Evolutionary conservation across 2,329 filamentous ascomycete genomes (phyloP).

Genomic region (Verticillium klebahnii): DNA sequence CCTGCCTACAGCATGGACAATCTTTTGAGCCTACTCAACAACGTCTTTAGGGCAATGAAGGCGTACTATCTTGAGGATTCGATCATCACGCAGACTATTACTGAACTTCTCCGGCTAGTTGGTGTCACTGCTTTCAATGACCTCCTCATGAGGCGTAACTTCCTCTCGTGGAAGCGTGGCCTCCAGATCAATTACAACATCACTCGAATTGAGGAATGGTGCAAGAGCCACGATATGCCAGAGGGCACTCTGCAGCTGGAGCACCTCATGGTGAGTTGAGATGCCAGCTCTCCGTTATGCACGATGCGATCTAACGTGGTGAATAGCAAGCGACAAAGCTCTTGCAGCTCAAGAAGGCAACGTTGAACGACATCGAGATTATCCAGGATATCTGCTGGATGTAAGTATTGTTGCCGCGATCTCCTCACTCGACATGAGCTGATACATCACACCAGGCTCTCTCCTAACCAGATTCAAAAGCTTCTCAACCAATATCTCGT

Average conservation of each 20-base stretch:
- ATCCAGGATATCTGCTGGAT: slow-evolving; percentile 99
- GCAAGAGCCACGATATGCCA: slow-evolving; percentile 99
- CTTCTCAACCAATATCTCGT: slow-evolving; percentile 97
- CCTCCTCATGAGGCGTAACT: slow-evolving; percentile 93
- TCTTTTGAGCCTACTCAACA: slow-evolving; percentile 89
- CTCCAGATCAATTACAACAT: slow-evolving; percentile 99
- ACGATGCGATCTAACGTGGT: slow-evolving; percentile 10
- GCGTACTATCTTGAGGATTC: slow-evolving; percentile 95
- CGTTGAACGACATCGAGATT: slow-evolving; percentile 97
- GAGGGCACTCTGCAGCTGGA: slow-evolving; percentile 96
- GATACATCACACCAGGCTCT: slow-evolving; percentile 59
- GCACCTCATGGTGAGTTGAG: slow-evolving; percentile 77
- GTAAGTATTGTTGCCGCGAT: slow-evolving; percentile 49
- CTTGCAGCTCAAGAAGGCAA: slow-evolving; percentile 97
- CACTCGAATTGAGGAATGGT: slow-evolving; percentile 98
- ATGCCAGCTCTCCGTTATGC: not conserved
- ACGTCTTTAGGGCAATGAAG: slow-evolving; percentile 98
- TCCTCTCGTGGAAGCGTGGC: slow-evolving; percentile 98
- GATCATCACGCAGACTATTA: slow-evolving; percentile 93
- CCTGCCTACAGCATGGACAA: slow-evolving; percentile 99
- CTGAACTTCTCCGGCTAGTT: slow-evolving; percentile 85
- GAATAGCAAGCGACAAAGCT: slow-evolving; percentile 91
- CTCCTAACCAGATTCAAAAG: slow-evolving; percentile 98
- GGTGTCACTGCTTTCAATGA: slow-evolving; percentile 99
- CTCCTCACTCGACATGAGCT: slow-evolving; percentile 6